These are phyloP conservation scores for Agrocybe praecox DNA, from an alignment of 768 basidiomycete genomes.

Conservation along the genomic window DNA sequence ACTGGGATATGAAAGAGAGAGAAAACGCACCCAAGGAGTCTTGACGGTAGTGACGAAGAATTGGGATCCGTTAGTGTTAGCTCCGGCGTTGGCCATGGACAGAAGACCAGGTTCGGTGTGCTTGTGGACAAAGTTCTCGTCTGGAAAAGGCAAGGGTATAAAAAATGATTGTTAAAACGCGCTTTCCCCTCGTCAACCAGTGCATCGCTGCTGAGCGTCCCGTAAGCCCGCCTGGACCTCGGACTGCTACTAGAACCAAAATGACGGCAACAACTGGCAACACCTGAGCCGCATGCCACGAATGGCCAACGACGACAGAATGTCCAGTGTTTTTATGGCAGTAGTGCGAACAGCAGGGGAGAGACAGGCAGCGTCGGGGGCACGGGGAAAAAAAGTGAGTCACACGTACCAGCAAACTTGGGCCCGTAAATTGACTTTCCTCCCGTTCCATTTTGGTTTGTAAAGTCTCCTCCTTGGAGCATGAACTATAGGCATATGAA, in stretches of 20 bases:
- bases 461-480: constrained; percentile 90
- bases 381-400: background rate
- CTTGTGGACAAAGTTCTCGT: constrained; percentile 80
- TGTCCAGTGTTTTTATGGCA: too few relatives aligned
- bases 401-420: constrained; percentile 65
- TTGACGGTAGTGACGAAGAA: constrained; percentile 79
- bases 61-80: constrained; percentile 81
- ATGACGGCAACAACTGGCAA: too few relatives aligned
- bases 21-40: constrained; percentile 57
- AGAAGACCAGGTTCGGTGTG: constrained; percentile 69
- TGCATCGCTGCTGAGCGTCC: too few relatives aligned
- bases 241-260: too few relatives aligned
- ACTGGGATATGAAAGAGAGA: background rate
- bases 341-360: background rate
- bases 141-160: constrained; percentile 29
- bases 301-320: too few relatives aligned
- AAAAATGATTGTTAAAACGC: too few relatives aligned
- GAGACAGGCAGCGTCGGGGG: background rate
- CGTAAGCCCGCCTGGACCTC: too few relatives aligned
- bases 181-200: too few relatives aligned
- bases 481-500: constrained; percentile 55
- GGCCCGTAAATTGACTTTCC: constrained; percentile 87
- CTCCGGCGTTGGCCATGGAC: constrained; percentile 87
- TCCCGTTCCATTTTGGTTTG: constrained; percentile 72
- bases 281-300: too few relatives aligned